phyloP scores from a whole-genome alignment of 768 basidiomycete genomes.

The Lentinula sp. region DNA sequence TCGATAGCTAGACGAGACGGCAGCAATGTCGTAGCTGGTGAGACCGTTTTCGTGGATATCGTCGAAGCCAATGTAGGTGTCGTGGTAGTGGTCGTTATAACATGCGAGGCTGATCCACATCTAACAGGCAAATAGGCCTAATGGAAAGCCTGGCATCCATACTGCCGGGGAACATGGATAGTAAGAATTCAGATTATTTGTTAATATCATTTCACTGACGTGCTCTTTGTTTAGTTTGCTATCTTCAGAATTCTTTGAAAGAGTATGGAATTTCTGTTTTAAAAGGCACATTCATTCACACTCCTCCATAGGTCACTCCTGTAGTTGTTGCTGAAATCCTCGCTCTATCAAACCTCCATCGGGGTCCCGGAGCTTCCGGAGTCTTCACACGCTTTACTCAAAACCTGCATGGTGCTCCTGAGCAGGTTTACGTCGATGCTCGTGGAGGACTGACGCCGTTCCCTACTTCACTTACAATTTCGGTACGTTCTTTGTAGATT shows the following conservation, averaged over 20 bases:
- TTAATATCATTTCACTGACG: not conserved
- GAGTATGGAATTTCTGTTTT: not conserved
- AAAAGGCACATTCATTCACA: not conserved
- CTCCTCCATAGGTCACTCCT: not conserved
- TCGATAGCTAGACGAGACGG: not conserved
- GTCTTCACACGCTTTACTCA: conserved; percentile 1
- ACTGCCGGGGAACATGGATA: conserved; percentile 1
- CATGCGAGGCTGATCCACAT: too few species aligned
- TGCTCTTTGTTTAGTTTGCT: not conserved
- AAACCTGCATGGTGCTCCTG: not conserved
- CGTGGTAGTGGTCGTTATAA: too few species aligned
- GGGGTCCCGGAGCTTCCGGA: not conserved
- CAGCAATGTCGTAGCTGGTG: not conserved
- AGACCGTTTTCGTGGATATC: conserved; percentile 1
- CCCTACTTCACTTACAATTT: conserved; percentile 2
- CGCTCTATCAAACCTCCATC: not conserved
- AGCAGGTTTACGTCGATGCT: conserved; percentile 5
- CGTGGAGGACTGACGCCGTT: conserved; percentile 1
- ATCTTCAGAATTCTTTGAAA: not conserved
- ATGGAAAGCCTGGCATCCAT: not conserved
- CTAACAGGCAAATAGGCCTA: not conserved
- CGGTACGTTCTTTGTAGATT: conserved; percentile 6
- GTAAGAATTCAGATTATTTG: not conserved
- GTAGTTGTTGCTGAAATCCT: not conserved
- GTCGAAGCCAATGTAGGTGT: not conserved